phyloP scores from a whole-genome alignment of 768 basidiomycete species.

The Boletellus ananiceps region DNA sequence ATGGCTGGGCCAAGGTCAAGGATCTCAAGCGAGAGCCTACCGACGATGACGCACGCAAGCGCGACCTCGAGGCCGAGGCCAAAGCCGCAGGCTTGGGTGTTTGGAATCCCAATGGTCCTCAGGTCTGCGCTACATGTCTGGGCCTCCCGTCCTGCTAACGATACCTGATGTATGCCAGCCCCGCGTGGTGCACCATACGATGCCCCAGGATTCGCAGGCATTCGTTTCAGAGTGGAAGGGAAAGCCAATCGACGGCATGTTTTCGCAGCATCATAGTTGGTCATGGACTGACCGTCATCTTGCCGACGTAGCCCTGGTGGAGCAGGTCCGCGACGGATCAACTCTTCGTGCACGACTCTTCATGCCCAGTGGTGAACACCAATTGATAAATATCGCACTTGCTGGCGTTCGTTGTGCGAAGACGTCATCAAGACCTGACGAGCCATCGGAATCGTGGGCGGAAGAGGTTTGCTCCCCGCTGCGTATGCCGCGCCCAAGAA shows the following conservation, averaged over 20 bases:
- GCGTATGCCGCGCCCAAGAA: neutral
- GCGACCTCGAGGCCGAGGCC: constrained; percentile 74
- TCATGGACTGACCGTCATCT: constrained; percentile 7
- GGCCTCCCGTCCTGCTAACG: neutral
- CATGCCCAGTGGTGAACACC: constrained; percentile 86
- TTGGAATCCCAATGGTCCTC: constrained; percentile 80
- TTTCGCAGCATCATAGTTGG: neutral
- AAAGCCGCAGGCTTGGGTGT: constrained; percentile 70
- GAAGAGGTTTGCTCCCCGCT: constrained; percentile 66
- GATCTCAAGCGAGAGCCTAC: constrained; percentile 80
- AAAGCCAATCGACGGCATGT: constrained; percentile 77
- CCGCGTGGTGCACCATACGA: constrained; percentile 70
- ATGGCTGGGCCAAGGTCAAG: constrained; percentile 93
- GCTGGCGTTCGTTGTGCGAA: constrained; percentile 80
- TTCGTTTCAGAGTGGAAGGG: constrained; percentile 92
- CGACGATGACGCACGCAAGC: constrained; percentile 69
- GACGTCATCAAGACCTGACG: constrained; percentile 65
- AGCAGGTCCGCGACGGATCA: constrained; percentile 90
- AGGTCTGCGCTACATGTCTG: constrained; percentile 37
- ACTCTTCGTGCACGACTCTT: constrained; percentile 85
- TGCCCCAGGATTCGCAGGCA: constrained; percentile 85
- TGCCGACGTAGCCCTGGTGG: constrained; percentile 67
- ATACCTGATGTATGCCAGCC: constrained; percentile 41
- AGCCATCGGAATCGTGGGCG: constrained; percentile 75
- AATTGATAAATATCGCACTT: constrained; percentile 79